A percentile compares a stretch with the other conserved stretches of the same genome.
These are phyloP conservation scores for Aspergillus pseudoterreus DNA, from an alignment of 2,329 filamentous ascomycete species.

Conservation along the genomic window DNA sequence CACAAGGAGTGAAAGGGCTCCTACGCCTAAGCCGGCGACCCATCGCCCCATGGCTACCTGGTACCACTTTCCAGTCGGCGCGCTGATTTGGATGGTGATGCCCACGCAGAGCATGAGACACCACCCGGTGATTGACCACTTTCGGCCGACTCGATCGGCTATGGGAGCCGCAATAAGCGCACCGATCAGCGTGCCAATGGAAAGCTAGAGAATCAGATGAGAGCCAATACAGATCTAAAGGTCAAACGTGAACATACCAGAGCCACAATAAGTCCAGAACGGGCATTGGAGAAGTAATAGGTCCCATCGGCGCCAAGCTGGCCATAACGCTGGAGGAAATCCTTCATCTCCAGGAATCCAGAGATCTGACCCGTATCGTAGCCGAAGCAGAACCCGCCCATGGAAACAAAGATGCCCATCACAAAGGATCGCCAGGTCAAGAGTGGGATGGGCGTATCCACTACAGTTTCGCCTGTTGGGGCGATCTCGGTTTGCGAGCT, in stretches of 20 bases:
- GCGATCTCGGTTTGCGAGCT: not conserved
- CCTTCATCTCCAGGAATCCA: constrained; percentile 40
- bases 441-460: constrained; percentile 16
- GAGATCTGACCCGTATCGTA: constrained; percentile 45
- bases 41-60: constrained; percentile 42
- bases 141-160: constrained; percentile 41
- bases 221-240: not conserved
- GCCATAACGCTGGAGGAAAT: constrained; percentile 40
- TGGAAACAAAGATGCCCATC: constrained; percentile 41
- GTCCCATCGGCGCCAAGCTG: constrained; percentile 24
- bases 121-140: constrained; percentile 41
- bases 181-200: constrained; percentile 42
- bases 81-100: constrained; percentile 41
- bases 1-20: constrained; percentile 39
- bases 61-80: constrained; percentile 35
- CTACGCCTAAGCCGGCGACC: constrained; percentile 43
- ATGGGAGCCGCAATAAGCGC: constrained; percentile 39
- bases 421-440: constrained; percentile 31
- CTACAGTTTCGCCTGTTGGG: not conserved
- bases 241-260: constrained; percentile 25
- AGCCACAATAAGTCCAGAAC: constrained; percentile 41
- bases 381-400: constrained; percentile 44
- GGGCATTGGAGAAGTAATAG: constrained; percentile 38
- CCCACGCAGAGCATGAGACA: constrained; percentile 37
- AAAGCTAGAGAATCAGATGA: constrained; percentile 26